Evolutionary conservation across 2,329 filamentous ascomycete species (phyloP), one percentile per base, ranked within the genome.

Genomic region (Calonectria pseudoreteaudii): DNA sequence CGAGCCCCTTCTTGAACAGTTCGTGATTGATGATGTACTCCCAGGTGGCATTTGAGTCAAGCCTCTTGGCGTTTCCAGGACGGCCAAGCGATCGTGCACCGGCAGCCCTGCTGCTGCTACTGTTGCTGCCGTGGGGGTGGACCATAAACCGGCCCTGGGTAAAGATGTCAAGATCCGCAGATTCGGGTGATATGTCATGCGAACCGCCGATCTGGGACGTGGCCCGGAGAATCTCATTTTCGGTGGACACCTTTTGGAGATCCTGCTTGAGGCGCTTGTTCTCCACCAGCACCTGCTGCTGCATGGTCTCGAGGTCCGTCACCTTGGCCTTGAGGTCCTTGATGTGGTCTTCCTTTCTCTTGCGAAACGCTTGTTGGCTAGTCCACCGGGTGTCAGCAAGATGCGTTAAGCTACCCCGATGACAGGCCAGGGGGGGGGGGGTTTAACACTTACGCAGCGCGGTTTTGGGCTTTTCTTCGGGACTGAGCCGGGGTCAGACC

Each of bases 361-460:
- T 96, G 74, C 96, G 95, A 84, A 98, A 98, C 31, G 97, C 96
- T 80, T 96, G 93, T 89, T 98, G 97, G 56, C 96, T 98, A 75
- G 30, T 30, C 6, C 23, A 26, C 44, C 20, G 6, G 20, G 41
- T 10, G 65, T 81, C 70, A 80, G 76, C 56, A 53, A n/a, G 41
- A 47, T 10, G 20, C 20, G 9, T 20, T 44, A 7, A 20, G 11
- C 7, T 20, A 47, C 8, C 20, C 41, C 41, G 6, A 20, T 18
- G 18, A n/a, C 23, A 44, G 38, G 7, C 53, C 14, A 13, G 23
- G n/a, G 34, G 3, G 34, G 36, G 18, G 26, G 36, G 44, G 31
- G 18, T 3, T 6, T n/a, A n/a, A 8, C 64, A 90, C 90, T 76
- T 86, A 92, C 90, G 90, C 90, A 76, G 90, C 90, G 77, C 90